Evolutionary conservation across 2,329 filamentous ascomycete species (phyloP).

Genomic region (Parastagonospora nodorum): DNA sequence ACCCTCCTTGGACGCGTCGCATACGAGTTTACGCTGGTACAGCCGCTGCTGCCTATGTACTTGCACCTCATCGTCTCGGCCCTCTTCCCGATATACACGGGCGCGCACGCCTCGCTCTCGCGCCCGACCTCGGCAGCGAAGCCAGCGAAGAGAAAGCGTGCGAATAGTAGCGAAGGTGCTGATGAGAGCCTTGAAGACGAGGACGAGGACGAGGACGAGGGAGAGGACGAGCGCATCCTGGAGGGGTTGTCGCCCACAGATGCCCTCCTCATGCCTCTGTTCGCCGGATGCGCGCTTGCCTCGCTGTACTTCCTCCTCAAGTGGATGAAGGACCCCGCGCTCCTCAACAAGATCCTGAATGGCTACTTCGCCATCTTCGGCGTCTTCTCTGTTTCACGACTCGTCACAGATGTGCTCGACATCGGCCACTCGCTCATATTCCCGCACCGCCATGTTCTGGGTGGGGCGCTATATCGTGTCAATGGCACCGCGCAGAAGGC

Average conservation of each 20-base stretch:
- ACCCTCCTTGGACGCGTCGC: slow-evolving; percentile 39
- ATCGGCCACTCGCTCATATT: slow-evolving; percentile 71
- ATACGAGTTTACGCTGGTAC: slow-evolving; percentile 50
- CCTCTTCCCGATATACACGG: slow-evolving; percentile 81
- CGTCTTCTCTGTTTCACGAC: slow-evolving; percentile 73
- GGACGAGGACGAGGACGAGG: slow-evolving; percentile 57
- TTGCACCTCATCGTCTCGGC: slow-evolving; percentile 70
- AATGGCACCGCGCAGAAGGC: slow-evolving; percentile 41
- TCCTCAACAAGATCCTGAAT: slow-evolving; percentile 82
- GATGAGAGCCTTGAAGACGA: slow-evolving; percentile 53
- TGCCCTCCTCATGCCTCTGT: slow-evolving; percentile 81
- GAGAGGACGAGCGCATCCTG: slow-evolving; percentile 62
- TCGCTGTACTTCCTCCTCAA: slow-evolving; percentile 88
- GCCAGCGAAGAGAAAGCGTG: slow-evolving; percentile 57
- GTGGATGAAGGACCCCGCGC: slow-evolving; percentile 78
- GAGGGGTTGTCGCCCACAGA: slow-evolving; percentile 76
- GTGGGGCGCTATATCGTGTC: slow-evolving; percentile 58
- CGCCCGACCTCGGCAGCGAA: slow-evolving; percentile 79
- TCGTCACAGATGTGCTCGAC: slow-evolving; percentile 74
- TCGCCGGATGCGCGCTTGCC: slow-evolving; percentile 73
- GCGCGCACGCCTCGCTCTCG: slow-evolving; percentile 82
- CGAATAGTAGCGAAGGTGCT: slow-evolving; percentile 24
- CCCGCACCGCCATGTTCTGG: slow-evolving; percentile 68
- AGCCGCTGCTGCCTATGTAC: slow-evolving; percentile 59
- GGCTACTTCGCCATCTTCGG: slow-evolving; percentile 83